These are phyloP conservation scores for Helianthus tuberosus DNA, from an alignment of 129 eudicot genomes.

Conservation along the genomic window DNA sequence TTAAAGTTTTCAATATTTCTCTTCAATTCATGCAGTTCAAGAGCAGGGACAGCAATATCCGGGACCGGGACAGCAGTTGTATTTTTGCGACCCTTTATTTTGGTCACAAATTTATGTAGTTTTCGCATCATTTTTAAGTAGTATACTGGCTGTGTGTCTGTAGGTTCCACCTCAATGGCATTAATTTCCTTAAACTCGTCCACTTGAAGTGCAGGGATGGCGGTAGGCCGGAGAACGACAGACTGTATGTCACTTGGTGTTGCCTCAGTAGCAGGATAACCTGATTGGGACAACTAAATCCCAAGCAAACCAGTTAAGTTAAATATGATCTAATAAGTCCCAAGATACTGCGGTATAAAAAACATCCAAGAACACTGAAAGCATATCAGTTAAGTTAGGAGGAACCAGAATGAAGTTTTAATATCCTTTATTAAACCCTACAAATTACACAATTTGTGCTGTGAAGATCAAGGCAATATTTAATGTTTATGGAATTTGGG, in stretches of 20 bases:
- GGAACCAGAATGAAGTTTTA: neutral
- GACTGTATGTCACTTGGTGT: neutral
- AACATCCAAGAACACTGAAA: neutral
- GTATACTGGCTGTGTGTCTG: neutral
- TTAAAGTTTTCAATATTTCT: constrained; percentile 71
- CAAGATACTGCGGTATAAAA: too few relatives aligned
- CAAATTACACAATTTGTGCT: neutral
- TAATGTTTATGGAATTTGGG: neutral
- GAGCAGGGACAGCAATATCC: constrained; percentile 45
- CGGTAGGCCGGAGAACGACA: neutral
- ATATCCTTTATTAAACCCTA: neutral
- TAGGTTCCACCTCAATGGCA: neutral
- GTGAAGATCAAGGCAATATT: neutral
- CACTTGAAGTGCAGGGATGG: neutral
- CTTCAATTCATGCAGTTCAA: constrained; percentile 57
- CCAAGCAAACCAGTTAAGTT: neutral
- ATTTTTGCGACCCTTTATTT: too few relatives aligned
- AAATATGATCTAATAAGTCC: too few relatives aligned
- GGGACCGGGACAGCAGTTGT: too few relatives aligned
- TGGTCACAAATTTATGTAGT: too few relatives aligned
- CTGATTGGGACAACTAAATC: neutral
- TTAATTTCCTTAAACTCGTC: neutral
- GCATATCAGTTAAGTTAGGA: neutral
- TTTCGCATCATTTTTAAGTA: too few relatives aligned
- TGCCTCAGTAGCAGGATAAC: neutral